A percentile compares a stretch with the other conserved stretches of the same genome.
Evolutionary conservation across 139 green algal species (phyloP).

Genomic region (Penium margaritaceum): DNA sequence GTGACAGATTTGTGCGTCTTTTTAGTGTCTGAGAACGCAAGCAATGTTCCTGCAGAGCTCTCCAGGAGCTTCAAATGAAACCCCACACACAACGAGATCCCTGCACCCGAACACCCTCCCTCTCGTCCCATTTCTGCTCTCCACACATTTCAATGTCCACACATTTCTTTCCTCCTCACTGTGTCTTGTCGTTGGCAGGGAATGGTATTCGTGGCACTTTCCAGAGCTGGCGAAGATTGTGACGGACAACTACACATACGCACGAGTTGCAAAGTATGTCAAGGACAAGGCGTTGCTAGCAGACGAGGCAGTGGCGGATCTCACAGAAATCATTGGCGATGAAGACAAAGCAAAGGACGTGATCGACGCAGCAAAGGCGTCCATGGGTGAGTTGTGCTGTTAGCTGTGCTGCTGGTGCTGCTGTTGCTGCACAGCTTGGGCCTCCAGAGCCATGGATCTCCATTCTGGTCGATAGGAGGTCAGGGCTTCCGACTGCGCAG

Average conservation of each 20-base stretch:
- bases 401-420: background rate
- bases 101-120: background rate
- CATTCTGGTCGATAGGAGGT: too few species aligned
- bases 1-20: background rate
- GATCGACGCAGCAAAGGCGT: conserved; percentile 46
- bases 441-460: too few species aligned
- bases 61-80: too few species aligned
- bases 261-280: conserved; percentile 66
- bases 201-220: conserved; percentile 99
- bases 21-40: too few species aligned
- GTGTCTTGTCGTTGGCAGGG: conserved; percentile 43
- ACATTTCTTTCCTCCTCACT: background rate
- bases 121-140: background rate
- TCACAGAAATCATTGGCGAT: conserved; percentile 77
- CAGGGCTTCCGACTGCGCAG: too few species aligned
- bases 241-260: conserved; percentile 93
- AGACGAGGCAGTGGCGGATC: conserved; percentile 62
- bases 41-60: too few species aligned
- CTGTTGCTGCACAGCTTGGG: background rate
- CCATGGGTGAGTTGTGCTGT: conserved; percentile 42
- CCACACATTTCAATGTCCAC: background rate
- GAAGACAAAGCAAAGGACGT: conserved; percentile 75
- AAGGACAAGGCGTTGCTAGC: conserved; percentile 75
- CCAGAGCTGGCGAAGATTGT: conserved; percentile 93
- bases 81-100: too few species aligned